Evolutionary conservation across 2,329 filamentous ascomycete genomes (phyloP).

Genomic region (Neonectria sp.): DNA sequence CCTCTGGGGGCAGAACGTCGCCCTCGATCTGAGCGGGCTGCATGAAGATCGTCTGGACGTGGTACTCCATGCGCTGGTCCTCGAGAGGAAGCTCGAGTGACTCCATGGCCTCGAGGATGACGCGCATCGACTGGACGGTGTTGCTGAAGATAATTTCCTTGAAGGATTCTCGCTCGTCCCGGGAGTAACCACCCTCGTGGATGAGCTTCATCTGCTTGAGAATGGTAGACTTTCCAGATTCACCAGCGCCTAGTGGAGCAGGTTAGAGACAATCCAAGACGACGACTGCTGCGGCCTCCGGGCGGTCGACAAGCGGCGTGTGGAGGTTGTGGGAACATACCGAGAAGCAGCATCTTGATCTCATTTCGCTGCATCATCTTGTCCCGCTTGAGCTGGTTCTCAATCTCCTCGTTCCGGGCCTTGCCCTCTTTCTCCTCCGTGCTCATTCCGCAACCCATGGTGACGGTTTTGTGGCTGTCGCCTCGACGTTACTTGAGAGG

Average conservation of each 20-base stretch:
- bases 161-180: conserved; percentile 83
- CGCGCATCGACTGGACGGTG: conserved; percentile 78
- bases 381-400: conserved; percentile 98
- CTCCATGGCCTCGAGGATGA: conserved; percentile 79
- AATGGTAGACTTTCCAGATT: conserved; percentile 94
- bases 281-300: background rate
- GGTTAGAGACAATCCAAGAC: conserved; percentile 45
- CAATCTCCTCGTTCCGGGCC: conserved; percentile 99
- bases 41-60: conserved; percentile 99
- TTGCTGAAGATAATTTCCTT: conserved; percentile 82
- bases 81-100: conserved; percentile 85
- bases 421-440: conserved; percentile 99
- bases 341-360: conserved; percentile 99
- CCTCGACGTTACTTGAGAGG: conserved; percentile 34
- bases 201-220: conserved; percentile 99
- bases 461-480: conserved; percentile 63
- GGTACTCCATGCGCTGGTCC: conserved; percentile 94
- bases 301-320: background rate
- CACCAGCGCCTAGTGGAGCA: conserved; percentile 83
- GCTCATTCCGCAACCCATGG: conserved; percentile 99
- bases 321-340: conserved; percentile 64
- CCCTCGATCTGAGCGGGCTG: conserved; percentile 97
- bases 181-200: conserved; percentile 98
- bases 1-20: conserved; percentile 93
- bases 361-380: conserved; percentile 99